A percentile compares a stretch with the other conserved stretches of the same genome.
phyloP scores from a whole-genome alignment of 495 filamentous ascomycete genomes.

The Podospora conica region DNA sequence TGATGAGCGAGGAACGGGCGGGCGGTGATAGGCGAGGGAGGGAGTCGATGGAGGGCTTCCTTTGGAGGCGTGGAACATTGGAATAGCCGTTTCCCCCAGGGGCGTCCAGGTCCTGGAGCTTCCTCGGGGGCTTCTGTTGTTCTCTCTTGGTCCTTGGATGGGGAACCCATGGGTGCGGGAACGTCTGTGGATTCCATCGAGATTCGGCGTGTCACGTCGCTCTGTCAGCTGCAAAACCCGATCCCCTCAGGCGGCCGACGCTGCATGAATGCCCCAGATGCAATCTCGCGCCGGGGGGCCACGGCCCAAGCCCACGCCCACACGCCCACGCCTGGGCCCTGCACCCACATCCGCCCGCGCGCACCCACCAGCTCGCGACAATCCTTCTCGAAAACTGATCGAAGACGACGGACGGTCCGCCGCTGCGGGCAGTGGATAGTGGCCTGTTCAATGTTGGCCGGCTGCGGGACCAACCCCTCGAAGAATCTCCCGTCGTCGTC shows the following conservation, averaged over 20 bases:
- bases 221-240: neutral
- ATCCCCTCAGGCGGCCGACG: conserved; percentile 4
- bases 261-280: conserved; percentile 25
- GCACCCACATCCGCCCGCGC: conserved; percentile 2
- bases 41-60: neutral
- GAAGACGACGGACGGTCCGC: conserved; percentile 19
- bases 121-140: neutral
- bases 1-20: conserved; percentile 15
- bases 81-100: no score
- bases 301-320: no score
- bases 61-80: neutral
- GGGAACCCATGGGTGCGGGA: neutral
- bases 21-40: conserved; percentile 9
- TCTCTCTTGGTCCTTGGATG: neutral
- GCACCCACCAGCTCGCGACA: conserved; percentile 26
- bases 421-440: no score
- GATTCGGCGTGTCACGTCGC: neutral
- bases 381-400: conserved; percentile 32
- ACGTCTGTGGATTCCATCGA: conserved; percentile 9
- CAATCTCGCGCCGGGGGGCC: conserved; percentile 16
- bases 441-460: no score
- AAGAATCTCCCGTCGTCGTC: neutral
- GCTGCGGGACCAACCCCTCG: neutral
- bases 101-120: neutral
- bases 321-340: conserved; percentile 15